These are phyloP conservation scores for Arachnopeziza araneosa DNA, from an alignment of 2,329 filamentous ascomycete genomes.

Conservation along the genomic window DNA sequence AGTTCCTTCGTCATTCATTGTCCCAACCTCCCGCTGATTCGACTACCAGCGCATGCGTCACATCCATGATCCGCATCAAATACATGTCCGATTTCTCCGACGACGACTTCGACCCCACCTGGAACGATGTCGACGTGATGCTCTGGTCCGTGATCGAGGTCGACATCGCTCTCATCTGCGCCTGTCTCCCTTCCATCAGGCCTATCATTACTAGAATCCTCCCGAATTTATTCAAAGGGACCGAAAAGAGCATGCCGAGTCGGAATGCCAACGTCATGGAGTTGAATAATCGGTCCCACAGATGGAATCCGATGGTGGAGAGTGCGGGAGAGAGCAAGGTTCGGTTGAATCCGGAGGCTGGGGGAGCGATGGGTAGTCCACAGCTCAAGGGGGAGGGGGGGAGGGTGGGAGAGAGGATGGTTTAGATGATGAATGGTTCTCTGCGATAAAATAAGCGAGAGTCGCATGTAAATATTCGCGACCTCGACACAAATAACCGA, in stretches of 20 bases:
- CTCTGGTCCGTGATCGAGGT: conserved; percentile 1
- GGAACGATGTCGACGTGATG: conserved; percentile 23
- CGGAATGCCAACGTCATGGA: too few relatives aligned
- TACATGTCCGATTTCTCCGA: conserved; percentile 32
- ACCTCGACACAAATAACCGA: too few relatives aligned
- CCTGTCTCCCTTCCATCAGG: not conserved
- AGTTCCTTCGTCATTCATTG: conserved; percentile 26
- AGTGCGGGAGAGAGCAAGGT: too few relatives aligned
- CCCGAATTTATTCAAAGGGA: not conserved
- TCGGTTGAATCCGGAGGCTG: too few relatives aligned
- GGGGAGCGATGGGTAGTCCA: too few relatives aligned
- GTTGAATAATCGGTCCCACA: too few relatives aligned
- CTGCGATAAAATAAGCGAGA: too few relatives aligned
- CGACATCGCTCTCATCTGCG: not conserved
- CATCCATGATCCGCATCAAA: conserved; percentile 54
- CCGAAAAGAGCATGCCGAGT: not conserved
- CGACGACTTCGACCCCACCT: conserved; percentile 1
- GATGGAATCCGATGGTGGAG: too few relatives aligned
- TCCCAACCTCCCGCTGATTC: not conserved
- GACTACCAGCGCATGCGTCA: conserved; percentile 38
- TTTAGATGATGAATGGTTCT: too few relatives aligned
- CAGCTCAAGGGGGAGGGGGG: too few relatives aligned
- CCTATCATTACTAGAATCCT: not conserved
- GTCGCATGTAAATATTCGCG: too few relatives aligned
- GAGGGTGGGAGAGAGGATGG: too few relatives aligned